These are phyloP conservation scores for Quercus tomentella DNA, from an alignment of 331 rosid species.

Conservation along the genomic window DNA sequence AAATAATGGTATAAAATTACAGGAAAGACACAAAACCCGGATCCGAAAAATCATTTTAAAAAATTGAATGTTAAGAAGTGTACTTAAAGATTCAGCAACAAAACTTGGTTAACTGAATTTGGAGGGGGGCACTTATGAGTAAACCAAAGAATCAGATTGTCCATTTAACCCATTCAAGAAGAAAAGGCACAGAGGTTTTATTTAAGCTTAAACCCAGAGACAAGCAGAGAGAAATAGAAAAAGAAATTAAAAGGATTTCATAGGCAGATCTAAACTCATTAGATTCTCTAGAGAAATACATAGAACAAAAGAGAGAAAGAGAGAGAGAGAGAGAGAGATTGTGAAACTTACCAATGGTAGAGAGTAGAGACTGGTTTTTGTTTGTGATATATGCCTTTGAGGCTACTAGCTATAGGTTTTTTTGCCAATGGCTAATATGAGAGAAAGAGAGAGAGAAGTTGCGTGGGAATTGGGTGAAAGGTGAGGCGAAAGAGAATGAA, in stretches of 20 bases:
- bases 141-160: too few relatives aligned
- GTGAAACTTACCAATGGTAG: slow-evolving; percentile 19
- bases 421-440: slow-evolving; percentile 6
- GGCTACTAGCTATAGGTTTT: background rate
- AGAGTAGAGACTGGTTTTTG: background rate
- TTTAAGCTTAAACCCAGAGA: too few relatives aligned
- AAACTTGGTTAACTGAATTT: too few relatives aligned
- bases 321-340: background rate
- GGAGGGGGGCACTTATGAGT: too few relatives aligned
- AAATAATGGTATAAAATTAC: too few relatives aligned
- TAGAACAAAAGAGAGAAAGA: background rate
- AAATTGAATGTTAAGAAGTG: too few relatives aligned
- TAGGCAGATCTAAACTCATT: background rate
- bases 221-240: background rate
- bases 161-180: too few relatives aligned
- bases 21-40: too few relatives aligned
- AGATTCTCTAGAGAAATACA: background rate
- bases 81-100: too few relatives aligned
- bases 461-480: background rate
- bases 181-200: too few relatives aligned
- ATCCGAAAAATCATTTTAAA: too few relatives aligned
- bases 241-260: background rate
- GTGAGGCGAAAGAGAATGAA: background rate
- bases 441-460: background rate
- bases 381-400: background rate